Evolutionary conservation across 768 basidiomycete genomes (phyloP), one percentile per base, ranked within the genome.

Genomic region (Lentinula sp.): DNA sequence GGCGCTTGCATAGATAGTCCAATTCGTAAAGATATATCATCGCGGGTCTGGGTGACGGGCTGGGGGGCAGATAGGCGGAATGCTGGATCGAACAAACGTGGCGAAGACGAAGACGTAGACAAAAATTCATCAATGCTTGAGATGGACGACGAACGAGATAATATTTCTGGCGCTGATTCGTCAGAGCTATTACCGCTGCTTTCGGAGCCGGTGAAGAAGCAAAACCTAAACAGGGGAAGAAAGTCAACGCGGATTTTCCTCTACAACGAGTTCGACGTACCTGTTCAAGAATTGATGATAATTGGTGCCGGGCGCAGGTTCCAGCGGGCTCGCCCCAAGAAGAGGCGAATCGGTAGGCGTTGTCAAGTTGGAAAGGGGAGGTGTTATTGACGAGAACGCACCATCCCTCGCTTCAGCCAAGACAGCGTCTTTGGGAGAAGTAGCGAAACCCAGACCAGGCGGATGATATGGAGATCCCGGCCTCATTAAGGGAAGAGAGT

Each of bases 141-240:
- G 2, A 76, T 78, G 15, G 84, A 84, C 28, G 74, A 75, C n/a
- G 77, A 72, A 21, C 76, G 72, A 16, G 75, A 70, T 10, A 72
- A 61, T 15, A 63, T 64, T 37, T 45, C 52, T 9, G 61, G 13
- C 7, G 64, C 52, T 32, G 64, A 37, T 35, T 62, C 16, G 37
- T 48, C 48, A 40, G 61, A 31, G 50, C 65, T 58, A 15, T 40
- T 40, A 16, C 60, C 52, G 6, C 65, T 23, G 3, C 74, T 68
- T 37, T 78, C 81, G 3, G 77, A 66, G 1, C 90, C 90, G 2
- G 90, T 91, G 72, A 83, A 92, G 73, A 91, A 92, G 75, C 90
- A 92, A 71, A 88, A 91, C 66, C 90, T 92, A 58, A 11, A 28
- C 2, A 23, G 28, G 60, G 45, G 10, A 21, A 46, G 28, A 54